Conservation (phyloP, 1,284 basidiomycete species). For the Meripilus lineatus region DNA sequence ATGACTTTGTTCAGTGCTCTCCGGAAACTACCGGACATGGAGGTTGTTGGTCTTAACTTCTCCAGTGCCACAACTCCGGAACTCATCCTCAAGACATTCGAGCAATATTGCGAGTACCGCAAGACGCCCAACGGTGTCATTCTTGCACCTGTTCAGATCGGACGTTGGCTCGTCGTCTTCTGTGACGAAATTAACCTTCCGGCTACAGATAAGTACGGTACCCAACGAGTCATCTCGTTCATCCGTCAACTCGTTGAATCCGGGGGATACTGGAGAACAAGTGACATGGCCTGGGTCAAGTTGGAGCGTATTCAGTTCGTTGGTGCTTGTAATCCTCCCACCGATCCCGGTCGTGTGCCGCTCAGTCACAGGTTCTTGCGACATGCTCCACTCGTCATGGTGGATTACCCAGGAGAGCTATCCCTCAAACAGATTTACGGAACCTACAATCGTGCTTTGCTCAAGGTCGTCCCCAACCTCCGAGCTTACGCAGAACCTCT, state of each 20-base stretch:
- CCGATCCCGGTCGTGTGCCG: constrained; percentile 99
- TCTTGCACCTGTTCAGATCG: constrained; percentile 91
- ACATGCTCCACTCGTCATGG: constrained; percentile 99
- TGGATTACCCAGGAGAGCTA: constrained; percentile 96
- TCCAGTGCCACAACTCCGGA: constrained; percentile 98
- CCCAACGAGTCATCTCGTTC: constrained; percentile 98
- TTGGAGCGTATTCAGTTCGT: constrained; percentile 99
- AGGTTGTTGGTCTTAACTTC: constrained; percentile 98
- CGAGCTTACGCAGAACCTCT: constrained; percentile 92
- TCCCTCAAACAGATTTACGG: constrained; percentile 99
- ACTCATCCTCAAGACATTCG: constrained; percentile 97
- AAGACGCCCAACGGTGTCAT: constrained; percentile 98
- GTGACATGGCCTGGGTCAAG: constrained; percentile 96
- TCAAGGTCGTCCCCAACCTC: constrained; percentile 94
- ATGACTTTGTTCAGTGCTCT: constrained; percentile 99
- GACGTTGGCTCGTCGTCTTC: constrained; percentile 98
- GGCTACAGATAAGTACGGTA: constrained; percentile 96
- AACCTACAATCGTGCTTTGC: constrained; percentile 95
- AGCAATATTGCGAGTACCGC: constrained; percentile 99
- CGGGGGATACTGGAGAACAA: constrained; percentile 93
- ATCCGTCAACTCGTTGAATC: constrained; percentile 95
- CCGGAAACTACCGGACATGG: constrained; percentile 97
- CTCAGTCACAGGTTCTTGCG: constrained; percentile 96
- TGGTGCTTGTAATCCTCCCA: constrained; percentile 98
- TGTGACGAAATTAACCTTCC: constrained; percentile 99